Percentiles rank a stretch among this genome's conserved stretches.
Evolutionary conservation across 192 early-diverging fungal genomes (phyloP).

Genomic region (Entomortierella beljakovae): DNA sequence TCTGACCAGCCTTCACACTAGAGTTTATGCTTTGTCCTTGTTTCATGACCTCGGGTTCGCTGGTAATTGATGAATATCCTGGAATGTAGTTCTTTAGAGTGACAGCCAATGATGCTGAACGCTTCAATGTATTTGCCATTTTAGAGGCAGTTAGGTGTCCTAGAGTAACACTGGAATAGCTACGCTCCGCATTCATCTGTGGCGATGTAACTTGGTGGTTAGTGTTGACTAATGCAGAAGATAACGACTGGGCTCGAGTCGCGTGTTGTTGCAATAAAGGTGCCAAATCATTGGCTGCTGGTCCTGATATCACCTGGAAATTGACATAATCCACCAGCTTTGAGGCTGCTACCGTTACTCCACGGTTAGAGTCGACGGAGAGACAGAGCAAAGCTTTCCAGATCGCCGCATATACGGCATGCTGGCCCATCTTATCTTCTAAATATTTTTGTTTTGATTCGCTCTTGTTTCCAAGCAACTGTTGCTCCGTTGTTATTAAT

Average conservation of each 20-base stretch:
- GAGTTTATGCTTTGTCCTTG: background rate
- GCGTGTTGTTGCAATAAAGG: constrained; percentile 35
- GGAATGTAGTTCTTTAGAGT: constrained; percentile 54
- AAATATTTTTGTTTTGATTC: constrained; percentile 21
- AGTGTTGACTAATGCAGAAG: constrained; percentile 23
- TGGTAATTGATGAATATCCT: constrained; percentile 22
- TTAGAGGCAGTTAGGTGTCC: constrained; percentile 36
- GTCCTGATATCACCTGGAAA: constrained; percentile 54
- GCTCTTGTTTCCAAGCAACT: constrained; percentile 56
- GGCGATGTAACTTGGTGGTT: constrained; percentile 31
- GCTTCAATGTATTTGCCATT: constrained; percentile 53
- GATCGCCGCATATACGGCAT: constrained; percentile 70
- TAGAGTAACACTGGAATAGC: constrained; percentile 30
- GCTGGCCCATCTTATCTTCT: constrained; percentile 39
- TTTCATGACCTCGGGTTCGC: background rate
- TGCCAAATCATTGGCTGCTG: constrained; percentile 22
- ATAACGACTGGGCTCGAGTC: constrained; percentile 14
- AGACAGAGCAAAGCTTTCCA: constrained; percentile 89
- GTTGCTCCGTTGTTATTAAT: constrained; percentile 49
- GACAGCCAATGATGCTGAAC: constrained; percentile 55
- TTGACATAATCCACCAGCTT: constrained; percentile 81
- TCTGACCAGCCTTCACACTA: constrained; percentile 5
- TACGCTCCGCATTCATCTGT: constrained; percentile 22
- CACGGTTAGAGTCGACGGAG: constrained; percentile 83
- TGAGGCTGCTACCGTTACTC: constrained; percentile 76